phyloP scores from a whole-genome alignment of 2,329 filamentous ascomycete species.

The Talaromyces amestolkiae region DNA sequence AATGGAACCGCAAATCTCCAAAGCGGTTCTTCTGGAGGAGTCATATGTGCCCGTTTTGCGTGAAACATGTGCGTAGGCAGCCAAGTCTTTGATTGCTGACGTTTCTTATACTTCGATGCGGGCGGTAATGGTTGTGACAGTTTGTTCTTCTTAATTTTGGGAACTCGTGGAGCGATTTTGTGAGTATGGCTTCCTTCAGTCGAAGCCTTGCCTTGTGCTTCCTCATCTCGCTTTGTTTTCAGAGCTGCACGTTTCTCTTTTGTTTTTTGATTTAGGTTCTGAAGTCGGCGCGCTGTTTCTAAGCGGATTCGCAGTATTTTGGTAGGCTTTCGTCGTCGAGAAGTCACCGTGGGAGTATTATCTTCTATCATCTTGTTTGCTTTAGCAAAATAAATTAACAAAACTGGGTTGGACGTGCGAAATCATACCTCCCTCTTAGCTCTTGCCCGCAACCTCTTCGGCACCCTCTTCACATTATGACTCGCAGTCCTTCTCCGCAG shows the following conservation, averaged over 20 bases:
- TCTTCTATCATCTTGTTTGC: slow-evolving; percentile 73
- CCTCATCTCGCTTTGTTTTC: slow-evolving; percentile 42
- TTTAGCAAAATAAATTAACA: not conserved
- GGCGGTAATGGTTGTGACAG: slow-evolving; percentile 64
- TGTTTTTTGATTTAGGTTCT: slow-evolving; percentile 54
- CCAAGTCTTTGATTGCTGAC: slow-evolving; percentile 88
- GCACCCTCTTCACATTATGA: slow-evolving; percentile 90
- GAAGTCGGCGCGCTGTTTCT: slow-evolving; percentile 71
- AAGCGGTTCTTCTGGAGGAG: slow-evolving; percentile 69
- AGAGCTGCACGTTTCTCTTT: slow-evolving; percentile 45
- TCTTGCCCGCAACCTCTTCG: slow-evolving; percentile 68
- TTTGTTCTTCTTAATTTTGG: slow-evolving; percentile 68
- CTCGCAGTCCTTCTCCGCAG: slow-evolving; percentile 85
- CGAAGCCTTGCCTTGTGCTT: slow-evolving; percentile 25
- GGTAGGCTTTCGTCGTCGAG: slow-evolving; percentile 48
- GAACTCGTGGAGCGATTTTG: slow-evolving; percentile 44
- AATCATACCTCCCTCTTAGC: slow-evolving; percentile 59
- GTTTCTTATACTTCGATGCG: slow-evolving; percentile 72
- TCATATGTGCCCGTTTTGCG: slow-evolving; percentile 88
- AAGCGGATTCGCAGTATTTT: slow-evolving; percentile 55
- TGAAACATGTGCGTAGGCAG: slow-evolving; percentile 93
- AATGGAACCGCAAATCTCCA: slow-evolving; percentile 88
- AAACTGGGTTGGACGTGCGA: not conserved
- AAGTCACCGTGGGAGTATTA: slow-evolving; percentile 79
- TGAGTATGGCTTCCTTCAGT: slow-evolving; percentile 30